Base-by-base conservation (phyloP, 2,329 filamentous ascomycete species). In the Geosmithia morbida region DNA sequence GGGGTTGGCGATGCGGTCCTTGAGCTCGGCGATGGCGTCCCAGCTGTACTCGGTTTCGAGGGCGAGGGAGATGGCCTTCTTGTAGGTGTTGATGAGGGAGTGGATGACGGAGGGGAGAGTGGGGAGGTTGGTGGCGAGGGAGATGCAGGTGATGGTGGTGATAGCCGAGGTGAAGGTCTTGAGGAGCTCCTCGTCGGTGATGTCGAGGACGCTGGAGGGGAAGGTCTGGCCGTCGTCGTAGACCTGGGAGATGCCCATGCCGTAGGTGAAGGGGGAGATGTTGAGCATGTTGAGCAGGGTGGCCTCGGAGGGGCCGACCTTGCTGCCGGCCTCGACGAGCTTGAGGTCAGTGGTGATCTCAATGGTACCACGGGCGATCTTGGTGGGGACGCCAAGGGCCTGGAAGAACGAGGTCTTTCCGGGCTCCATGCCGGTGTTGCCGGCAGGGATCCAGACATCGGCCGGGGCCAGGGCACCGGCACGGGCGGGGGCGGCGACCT, bases 401-500 rank as follows among this genome's bases (percentile, higher is more conserved):
- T 98, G 92, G 89, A 98, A 98, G 88, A 98, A 98, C 68, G 92
- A 97, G 66, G 92, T 98, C 86, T 98, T 98, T 72, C 94, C 94
- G 68, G 92, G 94, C 74, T 98, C 92, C 92, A 98, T 98, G 76
- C 92, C 92, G 64, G 92, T 98, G 85, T 98, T 98, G 73, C 92
- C 92, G 60, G 89, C 92, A 58, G 92, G 92, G 59, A 98, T 70
- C 77, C 74, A 98, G 68, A 98, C 92, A 71, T 98, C 94, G 64
- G 67, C 72, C 58, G 94, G 92, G 59, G 92, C 94, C 61, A 98
- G 64, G 64, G 94, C 92, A 83, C 94, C 94, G 63, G 92, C 90
- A 87, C 92, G 88, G 60, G 92, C 92, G 56, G 92, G 92, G 56
- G 92, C 92, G 59, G 90, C 90, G 66, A 98, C 89, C 77, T 88